Conservation (phyloP, 106 monocot species). For the Vanilla planifolia region DNA sequence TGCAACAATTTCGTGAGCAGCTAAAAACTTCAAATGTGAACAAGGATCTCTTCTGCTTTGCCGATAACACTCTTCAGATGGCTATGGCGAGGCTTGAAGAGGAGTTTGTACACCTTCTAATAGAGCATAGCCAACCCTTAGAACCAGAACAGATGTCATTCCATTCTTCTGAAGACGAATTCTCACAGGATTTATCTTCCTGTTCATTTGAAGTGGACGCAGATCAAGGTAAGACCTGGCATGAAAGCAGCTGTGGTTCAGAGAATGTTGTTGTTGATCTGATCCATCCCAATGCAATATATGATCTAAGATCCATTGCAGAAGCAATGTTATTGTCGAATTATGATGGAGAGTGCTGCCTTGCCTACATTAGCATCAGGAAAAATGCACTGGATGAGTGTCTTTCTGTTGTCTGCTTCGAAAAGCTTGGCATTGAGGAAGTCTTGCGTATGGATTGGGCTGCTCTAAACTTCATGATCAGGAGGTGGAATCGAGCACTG, state of each 20-base stretch:
- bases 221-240: slow-evolving; percentile 20
- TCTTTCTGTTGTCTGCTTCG: slow-evolving; percentile 41
- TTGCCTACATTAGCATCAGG: slow-evolving; percentile 45
- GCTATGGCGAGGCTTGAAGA: slow-evolving; percentile 62
- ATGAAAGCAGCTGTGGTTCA: slow-evolving; percentile 13
- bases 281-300: slow-evolving; percentile 34
- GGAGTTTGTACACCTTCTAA: slow-evolving; percentile 56
- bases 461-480: slow-evolving; percentile 35
- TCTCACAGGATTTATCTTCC: slow-evolving; percentile 25
- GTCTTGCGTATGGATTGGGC: slow-evolving; percentile 39
- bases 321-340: slow-evolving; percentile 40
- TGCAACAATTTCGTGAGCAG: slow-evolving; percentile 23
- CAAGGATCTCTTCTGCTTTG: slow-evolving; percentile 15
- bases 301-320: slow-evolving; percentile 45
- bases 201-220: slow-evolving; percentile 45
- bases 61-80: slow-evolving; percentile 38
- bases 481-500: slow-evolving; percentile 63
- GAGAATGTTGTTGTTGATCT: slow-evolving; percentile 30
- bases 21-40: slow-evolving; percentile 7
- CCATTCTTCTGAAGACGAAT: slow-evolving; percentile 40
- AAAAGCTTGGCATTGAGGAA: slow-evolving; percentile 66
- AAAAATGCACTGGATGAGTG: slow-evolving; percentile 53
- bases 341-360: slow-evolving; percentile 58
- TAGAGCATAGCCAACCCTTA: slow-evolving; percentile 28
- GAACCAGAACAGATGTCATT: slow-evolving; percentile 44